Percentiles rank a stretch among this genome's conserved stretches.
phyloP scores from a whole-genome alignment of 306 rosid species.

The Citrullus mucosospermus region DNA sequence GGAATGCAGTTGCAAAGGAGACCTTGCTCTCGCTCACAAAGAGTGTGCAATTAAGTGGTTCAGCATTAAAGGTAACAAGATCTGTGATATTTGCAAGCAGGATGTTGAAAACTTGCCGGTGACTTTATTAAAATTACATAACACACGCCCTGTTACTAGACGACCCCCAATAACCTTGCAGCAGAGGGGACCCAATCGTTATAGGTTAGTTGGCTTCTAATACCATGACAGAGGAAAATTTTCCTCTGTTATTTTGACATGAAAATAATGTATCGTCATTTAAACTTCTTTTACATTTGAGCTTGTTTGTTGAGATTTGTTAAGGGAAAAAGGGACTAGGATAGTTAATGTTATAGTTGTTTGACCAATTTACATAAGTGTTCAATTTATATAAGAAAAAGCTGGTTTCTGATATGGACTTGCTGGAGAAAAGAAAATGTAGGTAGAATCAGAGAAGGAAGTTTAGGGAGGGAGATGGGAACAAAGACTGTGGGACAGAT shows the following conservation, averaged over 20 bases:
- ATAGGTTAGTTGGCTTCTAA: conserved; percentile 42
- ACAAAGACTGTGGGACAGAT: not conserved
- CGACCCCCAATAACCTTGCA: conserved; percentile 22
- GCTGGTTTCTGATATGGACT: not conserved
- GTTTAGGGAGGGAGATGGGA: not conserved
- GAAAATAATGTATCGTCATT: not conserved
- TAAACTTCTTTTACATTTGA: not conserved
- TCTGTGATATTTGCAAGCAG: conserved; percentile 78
- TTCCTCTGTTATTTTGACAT: not conserved
- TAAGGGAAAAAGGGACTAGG: not conserved
- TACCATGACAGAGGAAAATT: not conserved
- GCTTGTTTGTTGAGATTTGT: not conserved
- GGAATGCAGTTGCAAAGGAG: conserved; percentile 98
- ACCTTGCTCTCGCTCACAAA: conserved; percentile 89
- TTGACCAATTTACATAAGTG: not conserved
- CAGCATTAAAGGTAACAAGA: conserved; percentile 83
- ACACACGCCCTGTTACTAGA: conserved; percentile 23
- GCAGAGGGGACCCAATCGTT: conserved; percentile 25
- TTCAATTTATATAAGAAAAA: not conserved
- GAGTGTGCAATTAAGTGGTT: conserved; percentile 95
- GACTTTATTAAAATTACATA: conserved; percentile 56
- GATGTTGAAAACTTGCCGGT: conserved; percentile 74
- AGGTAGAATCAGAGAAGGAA: not conserved
- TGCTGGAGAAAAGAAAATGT: not conserved
- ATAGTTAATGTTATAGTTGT: not conserved